phyloP scores from a whole-genome alignment of 257 asterid genomes.

The Buddleja alternifolia region DNA sequence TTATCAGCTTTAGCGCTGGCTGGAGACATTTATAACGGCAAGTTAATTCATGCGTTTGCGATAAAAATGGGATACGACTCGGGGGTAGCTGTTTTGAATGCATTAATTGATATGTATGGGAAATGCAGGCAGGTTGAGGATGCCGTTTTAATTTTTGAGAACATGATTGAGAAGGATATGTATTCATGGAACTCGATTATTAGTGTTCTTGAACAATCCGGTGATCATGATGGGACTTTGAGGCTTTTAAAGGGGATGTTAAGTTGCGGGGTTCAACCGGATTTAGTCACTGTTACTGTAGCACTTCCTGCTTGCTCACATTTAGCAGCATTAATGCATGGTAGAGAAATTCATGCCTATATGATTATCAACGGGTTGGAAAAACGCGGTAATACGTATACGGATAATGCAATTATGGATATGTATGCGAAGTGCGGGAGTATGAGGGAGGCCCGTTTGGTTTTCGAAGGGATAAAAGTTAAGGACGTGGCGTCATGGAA shows the following conservation, averaged over 20 bases:
- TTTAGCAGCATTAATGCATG: constrained; percentile 69
- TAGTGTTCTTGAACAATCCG: constrained; percentile 73
- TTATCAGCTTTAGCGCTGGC: constrained; percentile 64
- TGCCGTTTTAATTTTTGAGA: constrained; percentile 55
- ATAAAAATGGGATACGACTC: constrained; percentile 54
- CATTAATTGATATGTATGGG: constrained; percentile 86
- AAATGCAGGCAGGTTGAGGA: constrained; percentile 60
- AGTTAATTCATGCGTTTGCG: constrained; percentile 54
- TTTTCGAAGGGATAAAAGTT: constrained; percentile 53
- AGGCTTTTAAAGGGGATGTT: constrained; percentile 62
- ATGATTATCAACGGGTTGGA: constrained; percentile 53
- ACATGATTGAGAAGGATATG: constrained; percentile 65
- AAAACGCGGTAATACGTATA: constrained; percentile 38
- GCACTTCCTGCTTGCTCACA: constrained; percentile 77
- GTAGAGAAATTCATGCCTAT: constrained; percentile 73
- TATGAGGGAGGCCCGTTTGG: constrained; percentile 61
- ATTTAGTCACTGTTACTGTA: constrained; percentile 70
- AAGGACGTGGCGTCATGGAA: constrained; percentile 90
- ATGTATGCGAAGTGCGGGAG: constrained; percentile 92
- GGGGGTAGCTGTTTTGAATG: constrained; percentile 63
- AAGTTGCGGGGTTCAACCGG: constrained; percentile 55
- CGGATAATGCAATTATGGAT: constrained; percentile 75
- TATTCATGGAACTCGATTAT: constrained; percentile 89
- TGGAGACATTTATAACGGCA: constrained; percentile 63
- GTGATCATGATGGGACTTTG: constrained; percentile 70